Percentiles rank a stretch among this genome's conserved stretches.
phyloP scores from a whole-genome alignment of 2,329 filamentous ascomycete species.

The Rutstroemia sp. region DNA sequence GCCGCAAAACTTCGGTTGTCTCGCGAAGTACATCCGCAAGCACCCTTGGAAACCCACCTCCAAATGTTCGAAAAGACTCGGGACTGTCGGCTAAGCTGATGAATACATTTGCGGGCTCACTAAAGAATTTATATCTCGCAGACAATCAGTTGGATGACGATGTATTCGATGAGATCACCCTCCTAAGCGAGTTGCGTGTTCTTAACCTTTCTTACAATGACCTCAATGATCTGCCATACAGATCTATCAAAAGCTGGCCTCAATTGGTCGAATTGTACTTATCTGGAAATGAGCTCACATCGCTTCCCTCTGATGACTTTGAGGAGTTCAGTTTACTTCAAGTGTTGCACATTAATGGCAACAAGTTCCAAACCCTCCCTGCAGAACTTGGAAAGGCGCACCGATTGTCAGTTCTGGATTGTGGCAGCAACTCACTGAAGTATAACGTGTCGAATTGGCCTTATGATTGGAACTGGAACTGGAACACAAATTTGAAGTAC shows the following conservation, averaged over 20 bases:
- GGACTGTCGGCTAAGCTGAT: constrained; percentile 70
- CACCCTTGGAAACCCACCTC: constrained; percentile 33
- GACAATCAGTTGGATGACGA: constrained; percentile 94
- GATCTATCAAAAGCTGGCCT: constrained; percentile 83
- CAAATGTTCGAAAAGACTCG: constrained; percentile 75
- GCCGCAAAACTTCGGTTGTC: constrained; percentile 77
- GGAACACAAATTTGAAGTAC: constrained; percentile 90
- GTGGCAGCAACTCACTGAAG: constrained; percentile 89
- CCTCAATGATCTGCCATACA: constrained; percentile 82
- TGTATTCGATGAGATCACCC: constrained; percentile 82
- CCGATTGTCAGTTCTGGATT: constrained; percentile 85
- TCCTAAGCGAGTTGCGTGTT: constrained; percentile 75
- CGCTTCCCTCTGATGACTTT: constrained; percentile 84
- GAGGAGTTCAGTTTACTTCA: constrained; percentile 84
- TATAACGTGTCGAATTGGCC: constrained; percentile 99
- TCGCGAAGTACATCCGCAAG: constrained; percentile 55
- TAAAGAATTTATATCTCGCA: constrained; percentile 79
- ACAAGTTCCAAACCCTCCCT: constrained; percentile 94
- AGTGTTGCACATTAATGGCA: constrained; percentile 90
- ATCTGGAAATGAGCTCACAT: constrained; percentile 90
- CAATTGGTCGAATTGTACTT: constrained; percentile 87
- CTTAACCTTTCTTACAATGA: constrained; percentile 95
- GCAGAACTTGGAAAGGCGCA: constrained; percentile 92
- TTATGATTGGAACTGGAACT: constrained; percentile 99
- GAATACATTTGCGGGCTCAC: constrained; percentile 80